Evolutionary conservation across 140 eudicot genomes (phyloP), one percentile per base, ranked within the genome.

Genomic region (Stevia rebaudiana): DNA sequence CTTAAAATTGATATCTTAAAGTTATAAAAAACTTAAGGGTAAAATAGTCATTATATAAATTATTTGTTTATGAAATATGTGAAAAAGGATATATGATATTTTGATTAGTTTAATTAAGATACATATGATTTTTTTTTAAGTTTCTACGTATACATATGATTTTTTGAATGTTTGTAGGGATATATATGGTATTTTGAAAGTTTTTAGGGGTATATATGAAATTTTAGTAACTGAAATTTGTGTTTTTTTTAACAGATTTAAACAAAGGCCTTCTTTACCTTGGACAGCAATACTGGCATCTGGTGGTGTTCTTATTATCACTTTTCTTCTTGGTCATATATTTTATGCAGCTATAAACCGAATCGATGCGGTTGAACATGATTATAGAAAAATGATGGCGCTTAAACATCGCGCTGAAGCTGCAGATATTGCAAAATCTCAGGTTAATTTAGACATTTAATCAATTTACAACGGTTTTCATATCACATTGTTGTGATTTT

Each of bases 391-490:
- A 77, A 84, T 90, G 97, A 82, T 43, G 79, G 83, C 51, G 60
- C 90, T 90, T 49, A 90, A 78, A 71, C 69, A 74, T 54, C 95
- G 85, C 11, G 97, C 97, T 54, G 95, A 87, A 81, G 95, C 86
- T 40, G 97, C 97, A 23, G 95, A 90, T 72, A 60, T 80, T 24
- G 97, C 97, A 49, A 90, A 90, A 77, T 90, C 97, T 44, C 97
- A 87, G 97, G 97, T 90, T 44, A 66, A 50, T n/a, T n/a, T n/a
- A n/a, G n/a, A n/a, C n/a, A n/a, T n/a, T n/a, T n/a, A n/a, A n/a
- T n/a, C n/a, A n/a, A n/a, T 67, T 75, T 16, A 61, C 19, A 36
- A 22, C 16, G 50, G 9, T 5, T 47, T 23, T 11, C 50, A 30
- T 41, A 5, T 66, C 30, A 49, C 36, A 12, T 5, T 3, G 35